phyloP scores from a whole-genome alignment of 768 basidiomycete genomes.

The Arthromyces matolae region DNA sequence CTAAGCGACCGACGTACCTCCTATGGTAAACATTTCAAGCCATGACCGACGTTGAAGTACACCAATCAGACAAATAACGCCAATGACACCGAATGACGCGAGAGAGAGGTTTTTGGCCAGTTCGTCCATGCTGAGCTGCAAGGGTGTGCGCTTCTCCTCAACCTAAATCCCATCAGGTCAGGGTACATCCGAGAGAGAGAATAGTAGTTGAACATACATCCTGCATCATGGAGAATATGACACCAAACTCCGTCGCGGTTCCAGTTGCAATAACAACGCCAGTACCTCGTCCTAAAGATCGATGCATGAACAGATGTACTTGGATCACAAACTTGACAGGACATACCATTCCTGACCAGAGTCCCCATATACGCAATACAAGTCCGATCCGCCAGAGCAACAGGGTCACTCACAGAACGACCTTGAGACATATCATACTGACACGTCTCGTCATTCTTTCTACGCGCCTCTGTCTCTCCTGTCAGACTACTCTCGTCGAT shows the following conservation, averaged over 20 bases:
- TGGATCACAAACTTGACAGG: slow-evolving; percentile 10
- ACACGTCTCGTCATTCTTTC: slow-evolving; percentile 62
- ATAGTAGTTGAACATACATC: slow-evolving; percentile 50
- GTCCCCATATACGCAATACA: slow-evolving; percentile 98
- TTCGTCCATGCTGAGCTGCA: slow-evolving; percentile 95
- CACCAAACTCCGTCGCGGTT: slow-evolving; percentile 87
- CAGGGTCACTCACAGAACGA: slow-evolving; percentile 31
- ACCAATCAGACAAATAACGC: slow-evolving; percentile 88
- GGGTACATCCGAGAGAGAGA: neutral
- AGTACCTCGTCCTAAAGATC: slow-evolving; percentile 69
- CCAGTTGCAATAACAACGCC: slow-evolving; percentile 90
- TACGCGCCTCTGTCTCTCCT: slow-evolving; percentile 82
- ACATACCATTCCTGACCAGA: slow-evolving; percentile 78
- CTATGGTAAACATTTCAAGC: slow-evolving; percentile 99
- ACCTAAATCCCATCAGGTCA: slow-evolving; percentile 34
- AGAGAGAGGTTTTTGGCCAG: slow-evolving; percentile 89
- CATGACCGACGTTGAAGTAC: slow-evolving; percentile 81
- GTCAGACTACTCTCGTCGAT: slow-evolving; percentile 95
- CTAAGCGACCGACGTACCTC: slow-evolving; percentile 53
- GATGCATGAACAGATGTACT: neutral
- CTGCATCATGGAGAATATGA: slow-evolving; percentile 98
- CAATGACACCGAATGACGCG: slow-evolving; percentile 91
- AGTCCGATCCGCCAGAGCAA: slow-evolving; percentile 75
- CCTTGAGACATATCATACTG: slow-evolving; percentile 32
- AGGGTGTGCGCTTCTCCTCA: slow-evolving; percentile 88